Evolutionary conservation across 768 basidiomycete genomes (phyloP).

Genomic region (Lentinula detonsa): DNA sequence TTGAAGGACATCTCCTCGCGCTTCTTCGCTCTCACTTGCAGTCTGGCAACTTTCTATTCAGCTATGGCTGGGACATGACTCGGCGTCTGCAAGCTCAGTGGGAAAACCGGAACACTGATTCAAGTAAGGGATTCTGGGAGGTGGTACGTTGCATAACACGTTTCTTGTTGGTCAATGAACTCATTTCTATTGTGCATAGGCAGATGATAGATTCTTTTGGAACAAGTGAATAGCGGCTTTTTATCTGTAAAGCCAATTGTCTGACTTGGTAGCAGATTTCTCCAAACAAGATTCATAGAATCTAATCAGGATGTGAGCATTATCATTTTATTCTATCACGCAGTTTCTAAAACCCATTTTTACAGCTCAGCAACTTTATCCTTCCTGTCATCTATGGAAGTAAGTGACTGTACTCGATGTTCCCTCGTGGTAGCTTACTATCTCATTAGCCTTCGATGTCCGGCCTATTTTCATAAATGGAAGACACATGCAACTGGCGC

Average conservation of each 20-base stretch:
- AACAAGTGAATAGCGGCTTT: conserved; percentile 55
- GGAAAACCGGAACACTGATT: conserved; percentile 44
- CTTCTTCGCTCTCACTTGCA: conserved; percentile 82
- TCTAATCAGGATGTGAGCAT: conserved; percentile 58
- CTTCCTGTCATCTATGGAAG: conserved; percentile 94
- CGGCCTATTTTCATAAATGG: conserved; percentile 71
- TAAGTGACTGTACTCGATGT: conserved; percentile 34
- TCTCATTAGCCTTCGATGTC: conserved; percentile 72
- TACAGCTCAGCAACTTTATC: conserved; percentile 81
- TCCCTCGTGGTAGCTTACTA: conserved; percentile 5
- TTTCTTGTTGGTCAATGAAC: neutral
- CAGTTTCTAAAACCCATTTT: conserved; percentile 10
- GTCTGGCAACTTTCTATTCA: conserved; percentile 81
- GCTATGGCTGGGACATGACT: conserved; percentile 88
- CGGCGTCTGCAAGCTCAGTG: conserved; percentile 82
- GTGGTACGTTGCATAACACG: conserved; percentile 45
- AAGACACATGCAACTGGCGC: conserved; percentile 72
- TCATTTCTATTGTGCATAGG: conserved; percentile 33
- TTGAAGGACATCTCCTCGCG: conserved; percentile 82
- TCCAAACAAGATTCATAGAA: conserved; percentile 33
- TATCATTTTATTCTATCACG: neutral
- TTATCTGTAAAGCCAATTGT: neutral
- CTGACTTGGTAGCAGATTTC: conserved; percentile 20
- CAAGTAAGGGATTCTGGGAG: conserved; percentile 66
- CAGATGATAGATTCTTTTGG: conserved; percentile 98